Base-by-base conservation (phyloP, 805 yeast species). In the Monosporozyma unispora region DNA sequence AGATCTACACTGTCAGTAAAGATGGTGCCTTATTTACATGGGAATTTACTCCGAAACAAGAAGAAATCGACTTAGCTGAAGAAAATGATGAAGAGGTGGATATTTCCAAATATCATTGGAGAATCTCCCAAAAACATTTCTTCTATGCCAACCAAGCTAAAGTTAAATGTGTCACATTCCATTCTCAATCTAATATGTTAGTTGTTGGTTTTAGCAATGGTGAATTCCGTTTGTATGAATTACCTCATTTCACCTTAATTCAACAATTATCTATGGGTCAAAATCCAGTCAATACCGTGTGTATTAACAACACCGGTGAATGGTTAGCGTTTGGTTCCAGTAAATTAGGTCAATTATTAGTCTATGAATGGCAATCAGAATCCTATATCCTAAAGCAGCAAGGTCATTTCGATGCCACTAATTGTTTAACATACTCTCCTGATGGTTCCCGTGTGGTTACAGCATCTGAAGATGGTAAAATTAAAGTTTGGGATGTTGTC, bases 291-390 rank as follows among this genome's bases (percentile, higher is more conserved):
- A 88, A 86, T 61, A 82, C 89, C 2, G 91, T 93, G 3, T 68
- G 80, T 10, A 77, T 93, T 37, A 93, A 91, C 64, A 68, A 74
- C 2, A 73, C 90, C 6, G 99, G 99, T 31, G 99, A 93, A 66
- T 93, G 99, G 99, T 72, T 93, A 29, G 96, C 96, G 0, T 87
- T 93, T 66, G 99, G 99, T 4, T 89, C 97, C 0, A 70, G 88
- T 31, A 82, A 81, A 61, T 67, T 87, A 27, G 99, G 99, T n/a
- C 99, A 93, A 69, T 70, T 93, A 51, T 70, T 93, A 50, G 99
- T 93, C 0, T 93, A 95, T 73, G 99, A 93, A 73, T 93, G 99
- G 99, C 96, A 93, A 70, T 86, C 96, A 4, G 99, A 93, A 66
- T 87, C 96, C 0, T 93, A 91, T 63, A 84, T 93, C 44, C 72